Evolutionary conservation across 1,284 basidiomycete species (phyloP), one percentile per base, ranked within the genome.

Genomic region (Cryptococcus sp.): DNA sequence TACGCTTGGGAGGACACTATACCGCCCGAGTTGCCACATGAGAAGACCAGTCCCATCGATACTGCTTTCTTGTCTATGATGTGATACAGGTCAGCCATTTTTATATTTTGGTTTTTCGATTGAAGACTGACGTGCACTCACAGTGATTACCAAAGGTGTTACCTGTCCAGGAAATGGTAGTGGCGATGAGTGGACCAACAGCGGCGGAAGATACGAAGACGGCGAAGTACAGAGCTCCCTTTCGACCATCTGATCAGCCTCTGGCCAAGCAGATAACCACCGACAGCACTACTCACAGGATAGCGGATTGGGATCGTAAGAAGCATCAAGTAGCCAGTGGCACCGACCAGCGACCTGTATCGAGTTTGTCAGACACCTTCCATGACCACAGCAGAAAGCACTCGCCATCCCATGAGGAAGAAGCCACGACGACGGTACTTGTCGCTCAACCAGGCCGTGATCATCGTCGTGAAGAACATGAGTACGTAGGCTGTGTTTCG

Each of bases 1-100:
- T 81, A 80, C 3, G 75, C 78, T 47, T 80, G 71, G 10, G 78
- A 79, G 0, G 76, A 70, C 57, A 81, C 73, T 70, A 83, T 81
- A 43, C 81, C 81, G 5, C 81, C 81, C 3, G 70, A 65, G 65
- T 82, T 82, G 50, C 81, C 81, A 27, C 70, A 65, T 19, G 78
- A 78, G 67, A 82, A 82, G 52, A 81, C 76, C 54, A 82, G 61
- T 3, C 80, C 81, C 79, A 82, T 81, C 5, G 75, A 72, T 0
- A 78, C 70, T 3, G 78, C 80, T 50, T 78, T 71, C 56, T 70
- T 74, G 67, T 78, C 69, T 66, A 61, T 40, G 27, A 45, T 11
- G 49, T 20, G 30, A 16, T 52, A 38, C 25, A n/a, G 38, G 19
- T 25, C 23, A 40, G 11, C 40, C 39, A 42, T 15, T 17, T 35